These are phyloP conservation scores for Cyberlindnera americana DNA, from an alignment of 805 yeast genomes.

Conservation along the genomic window DNA sequence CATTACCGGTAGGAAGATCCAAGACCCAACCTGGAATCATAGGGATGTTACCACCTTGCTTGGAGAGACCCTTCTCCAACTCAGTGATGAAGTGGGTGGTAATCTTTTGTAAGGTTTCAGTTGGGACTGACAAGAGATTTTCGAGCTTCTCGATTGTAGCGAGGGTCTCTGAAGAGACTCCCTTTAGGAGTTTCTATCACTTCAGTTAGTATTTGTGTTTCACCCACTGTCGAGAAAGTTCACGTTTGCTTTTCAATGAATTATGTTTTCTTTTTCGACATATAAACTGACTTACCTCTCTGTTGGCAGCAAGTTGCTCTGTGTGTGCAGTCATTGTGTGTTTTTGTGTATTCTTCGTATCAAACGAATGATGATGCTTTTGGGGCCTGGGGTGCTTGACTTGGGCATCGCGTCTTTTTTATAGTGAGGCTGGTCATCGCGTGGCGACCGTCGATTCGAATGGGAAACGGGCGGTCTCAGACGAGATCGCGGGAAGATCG, in stretches of 20 bases:
- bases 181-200: constrained; percentile 29
- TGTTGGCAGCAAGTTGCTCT: constrained; percentile 9
- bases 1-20: constrained; percentile 90
- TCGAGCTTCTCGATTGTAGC: constrained; percentile 58
- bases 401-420: background rate
- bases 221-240: too few relatives aligned
- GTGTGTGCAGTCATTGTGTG: constrained; percentile 4
- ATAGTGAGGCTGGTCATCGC: background rate
- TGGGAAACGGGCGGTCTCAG: too few relatives aligned
- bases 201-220: too few relatives aligned
- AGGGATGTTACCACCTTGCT: constrained; percentile 82
- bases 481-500: too few relatives aligned
- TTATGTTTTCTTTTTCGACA: too few relatives aligned
- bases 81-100: constrained; percentile 75
- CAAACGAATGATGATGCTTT: too few relatives aligned
- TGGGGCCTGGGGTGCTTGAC: too few relatives aligned
- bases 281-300: constrained; percentile 25
- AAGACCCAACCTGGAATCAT: constrained; percentile 98
- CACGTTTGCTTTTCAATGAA: too few relatives aligned
- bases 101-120: constrained; percentile 58
- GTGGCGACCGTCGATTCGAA: too few relatives aligned
- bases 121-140: constrained; percentile 55
- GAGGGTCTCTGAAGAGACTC: constrained; percentile 60
- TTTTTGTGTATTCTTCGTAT: background rate
- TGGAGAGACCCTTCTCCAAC: constrained; percentile 74